Conservation (phyloP, 441 rosid species). For the Adansonia grandidieri region DNA sequence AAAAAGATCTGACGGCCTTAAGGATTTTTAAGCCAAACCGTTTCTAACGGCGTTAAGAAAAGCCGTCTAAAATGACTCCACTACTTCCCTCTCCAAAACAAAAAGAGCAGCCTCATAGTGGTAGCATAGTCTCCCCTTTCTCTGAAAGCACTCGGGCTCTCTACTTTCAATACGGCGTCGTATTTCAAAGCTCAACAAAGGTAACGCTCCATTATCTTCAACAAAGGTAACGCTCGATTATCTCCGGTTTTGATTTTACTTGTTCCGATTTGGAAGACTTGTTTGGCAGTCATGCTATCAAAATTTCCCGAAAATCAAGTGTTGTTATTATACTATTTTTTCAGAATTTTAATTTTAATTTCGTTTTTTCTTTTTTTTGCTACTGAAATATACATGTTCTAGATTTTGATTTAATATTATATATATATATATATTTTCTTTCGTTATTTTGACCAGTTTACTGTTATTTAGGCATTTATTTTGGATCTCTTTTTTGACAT, state of each 20-base stretch:
- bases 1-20: constrained; percentile 21
- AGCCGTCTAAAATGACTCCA: constrained; percentile 58
- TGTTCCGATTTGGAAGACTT: constrained; percentile 13
- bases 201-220: no score
- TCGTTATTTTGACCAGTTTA: constrained; percentile 27
- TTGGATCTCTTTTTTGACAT: constrained; percentile 59
- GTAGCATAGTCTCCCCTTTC: neutral
- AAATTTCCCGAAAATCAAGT: neutral
- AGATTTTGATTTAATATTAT: neutral
- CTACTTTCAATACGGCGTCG: constrained; percentile 4
- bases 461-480: constrained; percentile 41
- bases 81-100: constrained; percentile 37
- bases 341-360: neutral
- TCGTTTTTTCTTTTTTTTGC: neutral
- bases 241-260: constrained; percentile 13
- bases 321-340: neutral
- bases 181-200: constrained; percentile 22
- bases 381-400: neutral
- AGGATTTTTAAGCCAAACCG: constrained; percentile 14
- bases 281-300: neutral
- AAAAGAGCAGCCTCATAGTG: constrained; percentile 21
- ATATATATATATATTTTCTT: neutral
- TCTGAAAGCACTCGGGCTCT: constrained; percentile 21
- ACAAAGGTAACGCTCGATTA: no score
- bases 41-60: constrained; percentile 51